A percentile compares a stretch with the other conserved stretches of the same genome.
Conservation (phyloP, 139 green algal species). For the Chlamydomonas incerta region DNA sequence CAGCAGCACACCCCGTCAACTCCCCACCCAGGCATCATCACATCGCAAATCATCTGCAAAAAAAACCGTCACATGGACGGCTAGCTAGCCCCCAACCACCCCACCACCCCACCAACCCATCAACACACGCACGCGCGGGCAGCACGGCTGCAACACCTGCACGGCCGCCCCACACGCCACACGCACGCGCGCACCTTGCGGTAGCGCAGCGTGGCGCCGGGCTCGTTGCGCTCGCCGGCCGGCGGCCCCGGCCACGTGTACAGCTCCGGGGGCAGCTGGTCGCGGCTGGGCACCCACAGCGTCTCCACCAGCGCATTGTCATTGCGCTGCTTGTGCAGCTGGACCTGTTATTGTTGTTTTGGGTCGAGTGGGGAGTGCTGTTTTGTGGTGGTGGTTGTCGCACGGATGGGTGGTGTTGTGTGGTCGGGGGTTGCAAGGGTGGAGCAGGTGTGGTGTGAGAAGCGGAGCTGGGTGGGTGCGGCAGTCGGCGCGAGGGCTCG, state of each 20-base stretch:
- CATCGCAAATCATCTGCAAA: too few relatives aligned
- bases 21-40: too few relatives aligned
- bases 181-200: background rate
- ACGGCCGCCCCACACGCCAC: too few relatives aligned
- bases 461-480: too few relatives aligned
- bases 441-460: too few relatives aligned
- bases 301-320: slow-evolving; percentile 27
- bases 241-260: slow-evolving; percentile 24
- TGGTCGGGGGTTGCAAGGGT: background rate
- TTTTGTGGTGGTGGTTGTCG: background rate
- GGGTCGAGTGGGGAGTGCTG: too few relatives aligned
- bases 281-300: background rate
- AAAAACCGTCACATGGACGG: too few relatives aligned
- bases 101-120: background rate
- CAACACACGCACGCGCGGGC: too few relatives aligned
- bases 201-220: background rate
- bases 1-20: too few relatives aligned
- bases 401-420: background rate
- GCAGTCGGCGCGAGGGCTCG: too few relatives aligned
- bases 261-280: slow-evolving; percentile 4
- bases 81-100: background rate
- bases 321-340: slow-evolving; percentile 48
- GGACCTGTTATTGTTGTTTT: background rate
- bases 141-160: too few relatives aligned
- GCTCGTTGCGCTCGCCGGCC: background rate